Evolutionary conservation across 768 basidiomycete genomes (phyloP).

Genomic region (Termitomyces sp.): DNA sequence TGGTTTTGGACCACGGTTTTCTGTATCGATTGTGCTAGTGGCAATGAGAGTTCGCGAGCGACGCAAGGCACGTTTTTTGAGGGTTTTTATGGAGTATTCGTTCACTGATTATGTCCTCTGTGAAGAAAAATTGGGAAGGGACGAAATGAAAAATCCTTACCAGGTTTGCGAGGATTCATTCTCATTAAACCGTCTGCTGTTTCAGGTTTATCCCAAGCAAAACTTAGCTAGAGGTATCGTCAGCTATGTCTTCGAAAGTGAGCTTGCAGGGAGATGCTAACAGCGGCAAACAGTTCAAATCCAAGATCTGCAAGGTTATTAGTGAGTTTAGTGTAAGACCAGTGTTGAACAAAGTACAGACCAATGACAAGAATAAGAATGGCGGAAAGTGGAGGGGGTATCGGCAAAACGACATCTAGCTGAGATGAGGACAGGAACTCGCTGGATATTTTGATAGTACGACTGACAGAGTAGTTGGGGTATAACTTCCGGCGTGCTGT

Average conservation of each 20-base stretch:
- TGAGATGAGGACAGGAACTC: not conserved
- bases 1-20: constrained; percentile 31
- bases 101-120: constrained; percentile 34
- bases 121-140: not conserved
- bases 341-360: constrained; percentile 18
- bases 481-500: constrained; percentile 65
- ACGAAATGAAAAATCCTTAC: constrained; percentile 21
- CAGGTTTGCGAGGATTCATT: constrained; percentile 59
- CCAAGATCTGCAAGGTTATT: constrained; percentile 46
- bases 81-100: constrained; percentile 42
- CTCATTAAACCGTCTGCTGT: constrained; percentile 63
- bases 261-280: constrained; percentile 22
- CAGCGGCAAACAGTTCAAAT: constrained; percentile 62
- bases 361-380: constrained; percentile 70
- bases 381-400: constrained; percentile 60
- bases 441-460: not conserved
- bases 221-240: constrained; percentile 42
- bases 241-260: not conserved
- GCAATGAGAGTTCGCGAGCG: constrained; percentile 39
- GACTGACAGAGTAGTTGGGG: constrained; percentile 60
- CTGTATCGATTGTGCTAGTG: constrained; percentile 41
- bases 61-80: constrained; percentile 52
- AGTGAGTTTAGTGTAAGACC: not conserved
- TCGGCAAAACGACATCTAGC: constrained; percentile 59
- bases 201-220: constrained; percentile 70